These are phyloP conservation scores for Linnemannia schmuckeri DNA, from an alignment of 192 early-diverging fungal genomes.

Conservation along the genomic window DNA sequence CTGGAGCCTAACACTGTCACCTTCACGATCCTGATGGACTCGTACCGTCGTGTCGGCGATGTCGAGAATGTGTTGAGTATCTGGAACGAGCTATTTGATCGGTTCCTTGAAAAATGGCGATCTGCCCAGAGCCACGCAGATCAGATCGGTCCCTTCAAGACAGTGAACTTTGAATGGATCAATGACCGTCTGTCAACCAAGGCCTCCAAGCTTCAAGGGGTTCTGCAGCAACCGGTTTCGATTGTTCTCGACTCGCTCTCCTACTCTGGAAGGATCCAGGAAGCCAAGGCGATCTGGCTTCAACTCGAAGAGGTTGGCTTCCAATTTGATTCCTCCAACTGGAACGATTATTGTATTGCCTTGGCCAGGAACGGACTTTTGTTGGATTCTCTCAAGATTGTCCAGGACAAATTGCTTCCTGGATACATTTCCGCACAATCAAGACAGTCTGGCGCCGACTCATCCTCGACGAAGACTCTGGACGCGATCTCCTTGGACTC, in stretches of 20 bases:
- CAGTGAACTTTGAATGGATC: constrained; percentile 10
- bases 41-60: constrained; percentile 56
- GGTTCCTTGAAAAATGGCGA: constrained; percentile 8
- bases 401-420: constrained; percentile 44
- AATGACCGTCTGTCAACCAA: constrained; percentile 33
- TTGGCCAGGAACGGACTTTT: constrained; percentile 49
- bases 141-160: constrained; percentile 1
- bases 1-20: constrained; percentile 43
- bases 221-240: constrained; percentile 58
- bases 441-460: not conserved
- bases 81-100: constrained; percentile 58
- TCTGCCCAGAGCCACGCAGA: not conserved
- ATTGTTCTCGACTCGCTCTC: constrained; percentile 61
- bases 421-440: constrained; percentile 20
- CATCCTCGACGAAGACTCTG: not conserved
- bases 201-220: constrained; percentile 10
- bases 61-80: constrained; percentile 60
- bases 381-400: constrained; percentile 54
- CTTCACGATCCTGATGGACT: constrained; percentile 64
- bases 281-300: constrained; percentile 58
- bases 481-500: not conserved
- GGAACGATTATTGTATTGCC: constrained; percentile 62
- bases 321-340: constrained; percentile 66
- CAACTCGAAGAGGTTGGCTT: constrained; percentile 47
- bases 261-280: constrained; percentile 34